Evolutionary conservation across 352 stramenopile genomes (phyloP), one percentile per base, ranked within the genome.

Genomic region (Phytophthora constricta): DNA sequence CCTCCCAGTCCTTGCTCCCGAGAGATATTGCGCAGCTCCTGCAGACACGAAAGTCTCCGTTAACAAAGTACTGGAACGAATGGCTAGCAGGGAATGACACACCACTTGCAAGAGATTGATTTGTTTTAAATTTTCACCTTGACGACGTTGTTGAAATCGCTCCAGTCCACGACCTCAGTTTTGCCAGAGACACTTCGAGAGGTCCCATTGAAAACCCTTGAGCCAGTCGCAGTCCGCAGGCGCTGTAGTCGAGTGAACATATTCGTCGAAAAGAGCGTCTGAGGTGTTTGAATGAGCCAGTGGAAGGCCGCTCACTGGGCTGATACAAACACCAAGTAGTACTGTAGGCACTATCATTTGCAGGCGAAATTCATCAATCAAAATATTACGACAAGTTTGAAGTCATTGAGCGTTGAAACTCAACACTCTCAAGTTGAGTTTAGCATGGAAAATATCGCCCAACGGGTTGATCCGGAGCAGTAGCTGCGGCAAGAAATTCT

Each of bases 1-100:
- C 73, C 69, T 2, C 60, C 63, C 37, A 83, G 69, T 25, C 68
- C 69, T 17, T 90, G 74, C 60, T 89, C 70, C 8, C 72, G 53
- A 9, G 79, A 77, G 58, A 93, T 82, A 42, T 84, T 78, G 25
- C 80, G 81, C 58, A 93, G 74, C 57, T 90, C 79, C 85, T 93
- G 46, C 20, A 31, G 13, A 7, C 51, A 57, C 23, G 22, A 49
- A 27, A n/a, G n/a, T n/a, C n/a, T n/a, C n/a, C n/a, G n/a, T n/a
- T n/a, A n/a, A n/a, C n/a, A 13, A 47, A 31, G 52, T 41, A 25
- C 27, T 34, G 10, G n/a, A 60, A 28, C 27, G n/a, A 47, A 47
- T 45, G 49, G 50, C 22, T 27, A 22, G 11, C 20, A 34, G 19
- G 14, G 9, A 47, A 20, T 47, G 16, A 20, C 19, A 23, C 19